Evolutionary conservation across 345 rosid genomes (phyloP).

Genomic region (Lepidium sativum): DNA sequence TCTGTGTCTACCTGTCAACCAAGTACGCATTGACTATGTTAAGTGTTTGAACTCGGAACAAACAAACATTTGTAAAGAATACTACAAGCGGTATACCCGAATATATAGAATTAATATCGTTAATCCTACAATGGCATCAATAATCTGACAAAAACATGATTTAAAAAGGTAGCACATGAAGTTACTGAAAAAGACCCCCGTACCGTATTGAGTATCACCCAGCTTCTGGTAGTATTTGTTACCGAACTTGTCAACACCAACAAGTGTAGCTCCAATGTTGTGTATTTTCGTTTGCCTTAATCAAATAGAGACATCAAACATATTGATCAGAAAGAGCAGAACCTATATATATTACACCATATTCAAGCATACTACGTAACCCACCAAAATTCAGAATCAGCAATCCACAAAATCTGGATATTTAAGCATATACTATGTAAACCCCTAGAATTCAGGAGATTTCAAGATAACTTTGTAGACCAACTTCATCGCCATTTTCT

Average conservation of each 20-base stretch:
- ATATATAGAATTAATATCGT: background rate
- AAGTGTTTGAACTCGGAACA: background rate
- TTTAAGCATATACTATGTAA: background rate
- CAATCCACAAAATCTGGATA: background rate
- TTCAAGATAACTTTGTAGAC: background rate
- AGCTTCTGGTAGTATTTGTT: slow-evolving; percentile 87
- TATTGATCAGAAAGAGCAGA: slow-evolving; percentile 8
- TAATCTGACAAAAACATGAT: background rate
- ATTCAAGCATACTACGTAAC: background rate
- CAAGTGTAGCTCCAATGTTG: slow-evolving; percentile 71
- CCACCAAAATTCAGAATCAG: background rate
- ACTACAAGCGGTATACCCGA: background rate
- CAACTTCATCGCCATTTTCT: background rate
- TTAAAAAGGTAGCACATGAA: background rate
- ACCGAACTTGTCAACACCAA: slow-evolving; percentile 85
- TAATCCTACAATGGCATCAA: background rate
- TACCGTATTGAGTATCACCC: slow-evolving; percentile 62
- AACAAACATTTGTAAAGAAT: background rate
- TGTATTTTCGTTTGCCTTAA: slow-evolving; percentile 93
- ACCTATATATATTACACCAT: background rate
- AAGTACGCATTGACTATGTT: background rate
- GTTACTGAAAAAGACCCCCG: slow-evolving; percentile 12
- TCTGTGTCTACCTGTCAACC: slow-evolving; percentile 68
- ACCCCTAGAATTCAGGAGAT: background rate
- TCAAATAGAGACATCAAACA: background rate